Evolutionary conservation across 2,329 filamentous ascomycete species (phyloP), one percentile per base, ranked within the genome.

Genomic region (Penicillium verrucosum): DNA sequence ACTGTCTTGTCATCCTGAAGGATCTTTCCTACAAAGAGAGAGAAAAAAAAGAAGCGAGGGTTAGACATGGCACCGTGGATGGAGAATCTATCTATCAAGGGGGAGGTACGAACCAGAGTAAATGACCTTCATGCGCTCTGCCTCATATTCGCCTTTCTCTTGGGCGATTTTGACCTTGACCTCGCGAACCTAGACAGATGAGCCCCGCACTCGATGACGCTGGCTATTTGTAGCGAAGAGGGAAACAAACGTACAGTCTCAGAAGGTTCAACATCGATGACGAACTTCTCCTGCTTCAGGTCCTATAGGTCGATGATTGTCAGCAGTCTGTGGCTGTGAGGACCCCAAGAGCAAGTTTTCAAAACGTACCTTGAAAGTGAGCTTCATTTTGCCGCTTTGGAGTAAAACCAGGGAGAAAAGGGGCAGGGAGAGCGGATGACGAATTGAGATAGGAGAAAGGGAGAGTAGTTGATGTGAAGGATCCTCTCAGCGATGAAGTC

Each of bases 281-380:
- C 87, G 80, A 99, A 99, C 82, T 97, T 97, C 77, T 97, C 90
- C 78, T 97, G 94, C 83, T 97, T 97, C 72, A 99, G 84, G 81
- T 99, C 94, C 92, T 97, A 52, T 60, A 51, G 32, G 36, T 47
- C 23, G 48, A 59, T 37, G 41, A 44, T 44, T 14, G 59, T 71
- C 54, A 72, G 62, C 60, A 12, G 21, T 36, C 38, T 34, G 41
- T 49, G 18, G 38, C 23, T 56, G 56, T 54, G 54, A 52, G 57
- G 56, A 58, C 62, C 61, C 64, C 59, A 60, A 63, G 61, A 58
- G 48, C 54, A 57, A 57, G 52, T 50, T 54, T 55, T 64, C 68
- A 11, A 38, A 18, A 38, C 9, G 53, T 74, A 86, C 85, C 80
- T 88, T 89, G 81, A 89, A 89, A 58, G 85, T 87, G 78, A 88